These are phyloP conservation scores for Zygosaccharomyces bailii DNA, from an alignment of 805 yeast genomes.

Conservation along the genomic window DNA sequence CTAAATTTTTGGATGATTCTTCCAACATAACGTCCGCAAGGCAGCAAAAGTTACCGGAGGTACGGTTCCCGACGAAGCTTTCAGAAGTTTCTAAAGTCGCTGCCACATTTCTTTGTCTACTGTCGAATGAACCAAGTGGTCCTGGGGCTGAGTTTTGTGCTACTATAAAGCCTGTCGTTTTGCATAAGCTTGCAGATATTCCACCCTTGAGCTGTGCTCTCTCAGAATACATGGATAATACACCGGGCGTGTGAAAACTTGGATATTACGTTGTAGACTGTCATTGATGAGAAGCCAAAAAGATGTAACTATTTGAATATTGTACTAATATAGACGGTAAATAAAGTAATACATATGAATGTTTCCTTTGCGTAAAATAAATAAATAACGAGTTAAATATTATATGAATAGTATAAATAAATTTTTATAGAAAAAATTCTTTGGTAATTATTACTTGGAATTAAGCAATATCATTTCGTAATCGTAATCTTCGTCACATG, in stretches of 20 bases:
- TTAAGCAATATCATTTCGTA: constrained; percentile 1
- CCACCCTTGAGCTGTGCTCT: constrained; percentile 33
- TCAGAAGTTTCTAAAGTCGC: constrained; percentile 36
- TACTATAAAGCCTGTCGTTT: constrained; percentile 28
- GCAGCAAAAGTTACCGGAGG: constrained; percentile 28
- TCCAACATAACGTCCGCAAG: constrained; percentile 20
- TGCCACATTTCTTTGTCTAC: constrained; percentile 32
- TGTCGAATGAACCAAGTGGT: constrained; percentile 33
- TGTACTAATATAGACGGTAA: too few relatives aligned
- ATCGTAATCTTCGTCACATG: constrained; percentile 6
- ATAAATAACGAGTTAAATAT: background rate
- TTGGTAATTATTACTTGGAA: background rate
- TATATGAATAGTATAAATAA: background rate
- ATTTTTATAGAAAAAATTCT: background rate
- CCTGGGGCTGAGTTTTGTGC: constrained; percentile 30
- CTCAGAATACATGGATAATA: constrained; percentile 34
- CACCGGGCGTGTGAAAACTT: constrained; percentile 19
- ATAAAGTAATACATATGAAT: background rate
- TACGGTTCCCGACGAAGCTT: constrained; percentile 29
- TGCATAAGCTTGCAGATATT: constrained; percentile 33
- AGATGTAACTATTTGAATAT: too few relatives aligned
- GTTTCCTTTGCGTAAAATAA: background rate
- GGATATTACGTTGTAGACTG: too few relatives aligned
- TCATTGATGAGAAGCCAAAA: too few relatives aligned
- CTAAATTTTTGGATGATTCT: constrained; percentile 24